Base-by-base conservation (phyloP, 2,329 filamentous ascomycete genomes). In the Phyllosticta citribraziliensis region DNA sequence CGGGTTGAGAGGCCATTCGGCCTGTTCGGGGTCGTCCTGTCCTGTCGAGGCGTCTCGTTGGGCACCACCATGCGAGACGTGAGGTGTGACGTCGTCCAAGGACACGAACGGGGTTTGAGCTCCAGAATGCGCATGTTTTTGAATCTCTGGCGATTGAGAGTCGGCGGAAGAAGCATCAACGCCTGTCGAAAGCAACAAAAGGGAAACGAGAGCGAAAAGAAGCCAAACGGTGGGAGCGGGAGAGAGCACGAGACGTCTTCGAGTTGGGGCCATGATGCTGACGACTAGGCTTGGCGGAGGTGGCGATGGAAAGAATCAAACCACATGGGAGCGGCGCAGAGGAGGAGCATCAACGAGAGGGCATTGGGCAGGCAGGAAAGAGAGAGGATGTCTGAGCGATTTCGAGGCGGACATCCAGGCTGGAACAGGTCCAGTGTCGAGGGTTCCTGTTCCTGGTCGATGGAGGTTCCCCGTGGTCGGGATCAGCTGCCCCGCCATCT, bases 1-100 rank as follows among this genome's bases (percentile, higher is more conserved):
- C 14, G 68, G 63, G 53, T 65, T 65, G 52, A 65, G 47, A 4
- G 61, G 53, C 58, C 58, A 60, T 53, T 51, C 17, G 5, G n/a
- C 5, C 14, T n/a, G 14, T 47, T 47, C 40, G 17, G 17, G 5
- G 40, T 47, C 40, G n/a, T 47, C 40, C 1, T 47, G 40, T 5
- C 5, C 40, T 47, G 40, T n/a, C 40, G 40, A 47, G 14, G 17
- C 40, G 40, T n/a, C 17, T n/a, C 6, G 40, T 47, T 47, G 40
- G 40, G 40, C 40, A 47, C 19, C 40, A 19, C 14, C 14, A 2
- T 47, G 40, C 14, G 40, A 17, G n/a, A 19, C 40, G 40, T n/a
- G 40, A 47, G 40, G 40, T n/a, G 40, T 47, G 40, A 47, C 40
- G 40, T n/a, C 40, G 40, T 47, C 40, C 40, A 17, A n/a, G 40